A percentile compares a stretch with the other conserved stretches of the same genome.
Conservation (phyloP, 768 basidiomycete genomes). For the Russula compacta region DNA sequence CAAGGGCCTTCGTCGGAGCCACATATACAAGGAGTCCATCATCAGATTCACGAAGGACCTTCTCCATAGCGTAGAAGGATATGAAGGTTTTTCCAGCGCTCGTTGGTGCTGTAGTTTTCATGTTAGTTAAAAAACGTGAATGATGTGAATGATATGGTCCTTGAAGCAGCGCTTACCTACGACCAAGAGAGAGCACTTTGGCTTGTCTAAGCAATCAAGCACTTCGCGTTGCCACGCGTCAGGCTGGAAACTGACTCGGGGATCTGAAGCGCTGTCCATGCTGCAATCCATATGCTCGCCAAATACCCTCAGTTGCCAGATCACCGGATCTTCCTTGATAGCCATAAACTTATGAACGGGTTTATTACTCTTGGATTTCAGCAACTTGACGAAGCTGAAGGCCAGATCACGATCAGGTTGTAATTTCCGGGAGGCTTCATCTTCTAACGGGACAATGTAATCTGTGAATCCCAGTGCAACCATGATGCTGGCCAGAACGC, state of each 20-base stretch:
- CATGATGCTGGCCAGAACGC: conserved; percentile 34
- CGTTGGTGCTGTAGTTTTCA: conserved; percentile 42
- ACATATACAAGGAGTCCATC: conserved; percentile 64
- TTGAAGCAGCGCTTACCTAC: conserved; percentile 38
- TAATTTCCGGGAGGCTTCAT: conserved; percentile 17
- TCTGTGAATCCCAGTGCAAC: conserved; percentile 39
- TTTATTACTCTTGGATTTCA: conserved; percentile 35
- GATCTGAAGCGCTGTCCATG: conserved; percentile 53
- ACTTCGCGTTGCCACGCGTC: conserved; percentile 67
- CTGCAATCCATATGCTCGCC: conserved; percentile 66
- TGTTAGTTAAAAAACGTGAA: not conserved
- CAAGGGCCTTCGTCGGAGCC: conserved; percentile 68
- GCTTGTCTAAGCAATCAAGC: conserved; percentile 50
- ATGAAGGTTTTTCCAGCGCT: conserved; percentile 74
- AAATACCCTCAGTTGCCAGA: conserved; percentile 62
- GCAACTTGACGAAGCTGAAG: conserved; percentile 51
- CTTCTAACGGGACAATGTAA: conserved; percentile 27
- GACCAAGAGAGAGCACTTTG: conserved; percentile 49
- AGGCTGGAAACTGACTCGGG: conserved; percentile 52
- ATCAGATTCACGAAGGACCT: conserved; percentile 50
- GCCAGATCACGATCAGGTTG: conserved; percentile 26
- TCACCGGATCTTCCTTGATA: conserved; percentile 45
- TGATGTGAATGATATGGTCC: not conserved
- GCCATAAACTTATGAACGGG: conserved; percentile 43
- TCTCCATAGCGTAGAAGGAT: conserved; percentile 71